phyloP scores from a whole-genome alignment of 345 rosid genomes.

The Kandelia obovata region DNA sequence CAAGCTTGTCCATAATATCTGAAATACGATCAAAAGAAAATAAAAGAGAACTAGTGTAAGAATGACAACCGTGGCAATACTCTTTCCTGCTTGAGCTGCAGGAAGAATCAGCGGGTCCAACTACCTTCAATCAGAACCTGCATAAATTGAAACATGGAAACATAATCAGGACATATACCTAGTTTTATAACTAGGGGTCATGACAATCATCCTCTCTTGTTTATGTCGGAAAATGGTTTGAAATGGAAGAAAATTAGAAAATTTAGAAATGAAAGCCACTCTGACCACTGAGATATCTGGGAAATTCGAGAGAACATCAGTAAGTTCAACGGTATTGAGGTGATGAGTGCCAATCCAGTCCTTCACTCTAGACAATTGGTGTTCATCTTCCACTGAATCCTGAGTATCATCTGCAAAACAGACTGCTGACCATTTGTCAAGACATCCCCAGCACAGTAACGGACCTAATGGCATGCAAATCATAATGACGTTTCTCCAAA shows the following conservation, averaged over 20 bases:
- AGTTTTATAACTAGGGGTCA: neutral
- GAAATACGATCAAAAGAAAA: slow-evolving; percentile 27
- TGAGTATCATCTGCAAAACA: slow-evolving; percentile 62
- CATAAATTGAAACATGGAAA: slow-evolving; percentile 20
- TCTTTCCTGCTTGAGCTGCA: slow-evolving; percentile 18
- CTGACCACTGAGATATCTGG: slow-evolving; percentile 79
- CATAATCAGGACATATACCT: neutral
- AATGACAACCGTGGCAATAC: slow-evolving; percentile 6
- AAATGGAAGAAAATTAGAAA: neutral
- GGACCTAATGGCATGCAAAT: neutral
- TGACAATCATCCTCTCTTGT: neutral
- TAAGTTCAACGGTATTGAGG: slow-evolving; percentile 51
- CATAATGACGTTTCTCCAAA: neutral
- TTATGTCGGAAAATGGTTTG: neutral
- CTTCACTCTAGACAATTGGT: slow-evolving; percentile 70
- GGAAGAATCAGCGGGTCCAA: slow-evolving; percentile 14
- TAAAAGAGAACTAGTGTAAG: slow-evolving; percentile 2
- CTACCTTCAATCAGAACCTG: slow-evolving; percentile 88
- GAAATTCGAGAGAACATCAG: slow-evolving; percentile 75
- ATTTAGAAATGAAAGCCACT: neutral
- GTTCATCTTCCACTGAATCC: slow-evolving; percentile 80
- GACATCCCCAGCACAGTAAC: neutral
- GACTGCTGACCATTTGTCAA: slow-evolving; percentile 6
- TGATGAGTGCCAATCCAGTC: slow-evolving; percentile 63
- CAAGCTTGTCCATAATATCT: slow-evolving; percentile 86